These are phyloP conservation scores for Fomitopsis palustris DNA, from an alignment of 1,284 basidiomycete genomes.

Conservation along the genomic window DNA sequence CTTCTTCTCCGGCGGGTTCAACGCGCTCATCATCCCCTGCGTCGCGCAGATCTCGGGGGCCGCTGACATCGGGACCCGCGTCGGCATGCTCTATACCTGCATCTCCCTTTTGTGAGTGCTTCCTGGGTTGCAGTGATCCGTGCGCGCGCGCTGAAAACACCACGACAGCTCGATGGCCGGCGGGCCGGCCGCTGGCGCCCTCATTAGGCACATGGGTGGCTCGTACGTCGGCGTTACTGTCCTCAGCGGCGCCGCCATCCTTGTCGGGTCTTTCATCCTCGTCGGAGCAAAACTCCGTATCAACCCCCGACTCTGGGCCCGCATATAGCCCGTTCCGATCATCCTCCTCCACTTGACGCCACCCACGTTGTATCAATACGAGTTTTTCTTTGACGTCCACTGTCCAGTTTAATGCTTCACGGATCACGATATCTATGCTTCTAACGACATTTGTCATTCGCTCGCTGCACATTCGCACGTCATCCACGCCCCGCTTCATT, in stretches of 20 bases:
- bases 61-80: slow-evolving; percentile 52
- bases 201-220: slow-evolving; percentile 42
- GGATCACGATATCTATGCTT: too few species aligned
- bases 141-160: neutral
- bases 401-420: too few species aligned
- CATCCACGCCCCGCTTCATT: too few species aligned
- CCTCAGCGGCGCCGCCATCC: slow-evolving; percentile 54
- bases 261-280: slow-evolving; percentile 53
- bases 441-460: too few species aligned
- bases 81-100: slow-evolving; percentile 58
- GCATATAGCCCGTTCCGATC: slow-evolving; percentile 24
- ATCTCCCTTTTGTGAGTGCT: slow-evolving; percentile 62
- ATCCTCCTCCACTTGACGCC: neutral
- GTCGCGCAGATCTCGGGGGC: slow-evolving; percentile 41
- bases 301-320: slow-evolving; percentile 38
- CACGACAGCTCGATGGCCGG: slow-evolving; percentile 52
- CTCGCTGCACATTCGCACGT: too few species aligned
- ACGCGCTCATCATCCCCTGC: slow-evolving; percentile 29
- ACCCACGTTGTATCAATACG: neutral
- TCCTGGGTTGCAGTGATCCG: neutral
- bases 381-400: too few species aligned
- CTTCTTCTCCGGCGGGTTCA: slow-evolving; percentile 33
- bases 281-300: slow-evolving; percentile 44
- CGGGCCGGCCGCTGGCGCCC: slow-evolving; percentile 54
- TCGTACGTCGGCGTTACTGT: slow-evolving; percentile 50